These are phyloP conservation scores for Byssothecium circinans DNA, from an alignment of 2,329 filamentous ascomycete species.

Conservation along the genomic window DNA sequence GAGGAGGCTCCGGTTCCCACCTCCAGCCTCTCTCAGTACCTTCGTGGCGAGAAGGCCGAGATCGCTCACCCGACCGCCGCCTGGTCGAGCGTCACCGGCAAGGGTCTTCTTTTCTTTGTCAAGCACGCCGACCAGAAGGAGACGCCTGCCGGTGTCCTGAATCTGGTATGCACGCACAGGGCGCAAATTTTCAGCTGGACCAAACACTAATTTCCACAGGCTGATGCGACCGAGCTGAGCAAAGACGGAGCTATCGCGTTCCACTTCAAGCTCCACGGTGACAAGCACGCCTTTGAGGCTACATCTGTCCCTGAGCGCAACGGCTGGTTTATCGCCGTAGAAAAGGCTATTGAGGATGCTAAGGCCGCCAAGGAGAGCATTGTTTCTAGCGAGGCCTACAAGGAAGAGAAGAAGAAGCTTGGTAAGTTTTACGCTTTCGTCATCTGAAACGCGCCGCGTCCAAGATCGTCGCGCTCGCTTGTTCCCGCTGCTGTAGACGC, in stretches of 20 bases:
- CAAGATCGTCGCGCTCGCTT: slow-evolving; percentile 32
- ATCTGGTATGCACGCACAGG: slow-evolving; percentile 65
- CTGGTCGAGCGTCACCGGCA: slow-evolving; percentile 91
- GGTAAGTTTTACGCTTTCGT: slow-evolving; percentile 49
- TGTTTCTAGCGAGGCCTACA: slow-evolving; percentile 82
- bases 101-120: slow-evolving; percentile 90
- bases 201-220: slow-evolving; percentile 48
- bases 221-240: slow-evolving; percentile 70
- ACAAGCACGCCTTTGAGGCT: slow-evolving; percentile 96
- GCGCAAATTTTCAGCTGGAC: not conserved
- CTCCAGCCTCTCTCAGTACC: slow-evolving; percentile 74
- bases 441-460: slow-evolving; percentile 17
- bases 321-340: slow-evolving; percentile 85
- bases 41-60: slow-evolving; percentile 84
- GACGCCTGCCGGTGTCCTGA: slow-evolving; percentile 77
- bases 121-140: slow-evolving; percentile 83
- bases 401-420: slow-evolving; percentile 75
- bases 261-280: slow-evolving; percentile 77
- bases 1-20: slow-evolving; percentile 67
- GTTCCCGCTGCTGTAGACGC: slow-evolving; percentile 29
- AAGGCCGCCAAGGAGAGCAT: slow-evolving; percentile 77
- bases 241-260: slow-evolving; percentile 81
- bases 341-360: slow-evolving; percentile 80
- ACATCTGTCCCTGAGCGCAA: slow-evolving; percentile 74
- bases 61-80: slow-evolving; percentile 78